Evolutionary conservation across 176 grass and related monocot species (phyloP), one percentile per base, ranked within the genome.

Genomic region (Carex littledalei): DNA sequence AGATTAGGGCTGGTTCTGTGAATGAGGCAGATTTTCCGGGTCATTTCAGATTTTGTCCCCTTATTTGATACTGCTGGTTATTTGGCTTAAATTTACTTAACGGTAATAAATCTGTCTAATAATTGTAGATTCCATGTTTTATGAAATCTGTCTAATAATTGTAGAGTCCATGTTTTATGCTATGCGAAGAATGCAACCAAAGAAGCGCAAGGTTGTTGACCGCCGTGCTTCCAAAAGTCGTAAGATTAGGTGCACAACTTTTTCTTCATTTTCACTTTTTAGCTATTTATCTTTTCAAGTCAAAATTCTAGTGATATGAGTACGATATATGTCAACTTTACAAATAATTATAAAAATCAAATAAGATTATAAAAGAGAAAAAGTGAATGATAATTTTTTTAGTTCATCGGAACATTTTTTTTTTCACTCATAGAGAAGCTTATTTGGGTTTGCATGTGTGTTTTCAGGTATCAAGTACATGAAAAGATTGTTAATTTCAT

Each of bases 401-500:
- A 15, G 1, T 11, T 12, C 24, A 32, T 66, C 5, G 4, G 3
- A 69, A 9, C 67, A 70, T 17, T 9, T 64, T 64, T 70, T 70
- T 68, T 32, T 5, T 39, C 5, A 39, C 37, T 39, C 37, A 32
- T 21, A 29, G 60, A 71, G 7, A 71, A 45, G 6, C 20, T 55
- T 54, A 54, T 32, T 77, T 17, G 2, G 18, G 22, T 54, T 53
- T 74, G 31, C 29, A 18, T 68, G 8, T 13, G 31, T 61, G 60
- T 61, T 64, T 84, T 50, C 72, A 98, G 95, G 89, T 94, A 98
- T 35, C 66, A 91, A 66, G 89, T 98, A 12, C 92, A 98, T 15
- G 91, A 98, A 86, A 94, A 98, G 86, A 89, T 98, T 39, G 87
- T 90, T 55, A 98, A 98, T 89, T 98, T 94, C 80, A 94, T 98